Evolutionary conservation across 805 yeast species (phyloP).

Genomic region (Yamadazyma philogaea): DNA sequence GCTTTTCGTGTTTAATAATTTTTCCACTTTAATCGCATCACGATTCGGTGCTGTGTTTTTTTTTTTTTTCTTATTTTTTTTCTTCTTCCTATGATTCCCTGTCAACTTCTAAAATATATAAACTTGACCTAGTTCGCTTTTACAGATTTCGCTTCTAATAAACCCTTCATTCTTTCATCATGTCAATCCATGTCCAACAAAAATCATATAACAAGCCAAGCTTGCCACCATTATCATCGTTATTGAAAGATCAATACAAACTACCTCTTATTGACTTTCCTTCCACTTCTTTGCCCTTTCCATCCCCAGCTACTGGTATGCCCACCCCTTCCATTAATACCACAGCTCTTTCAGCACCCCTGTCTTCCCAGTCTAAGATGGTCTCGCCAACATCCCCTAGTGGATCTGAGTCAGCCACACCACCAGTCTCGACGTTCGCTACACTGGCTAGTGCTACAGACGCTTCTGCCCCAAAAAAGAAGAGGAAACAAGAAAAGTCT

Average conservation of each 20-base stretch:
- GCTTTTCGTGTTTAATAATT: slow-evolving; percentile 4
- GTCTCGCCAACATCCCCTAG: not conserved
- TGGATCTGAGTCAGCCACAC: not conserved
- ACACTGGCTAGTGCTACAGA: slow-evolving; percentile 6
- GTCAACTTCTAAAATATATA: slow-evolving; percentile 3
- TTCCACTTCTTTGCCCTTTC: not conserved
- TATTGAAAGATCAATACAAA: slow-evolving; percentile 20
- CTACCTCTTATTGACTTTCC: slow-evolving; percentile 12
- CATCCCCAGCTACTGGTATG: slow-evolving; percentile 7
- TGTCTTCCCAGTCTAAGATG: slow-evolving; percentile 3
- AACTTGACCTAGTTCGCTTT: slow-evolving; percentile 1
- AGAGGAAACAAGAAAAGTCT: slow-evolving; percentile 23
- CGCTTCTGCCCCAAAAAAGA: slow-evolving; percentile 8
- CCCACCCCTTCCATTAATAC: slow-evolving; percentile 1
- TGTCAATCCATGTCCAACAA: slow-evolving; percentile 24
- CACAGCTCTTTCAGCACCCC: slow-evolving; percentile 7
- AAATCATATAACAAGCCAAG: slow-evolving; percentile 30
- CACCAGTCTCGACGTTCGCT: slow-evolving; percentile 3
- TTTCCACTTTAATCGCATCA: slow-evolving; percentile 7
- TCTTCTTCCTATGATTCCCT: not conserved
- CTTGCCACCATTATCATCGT: slow-evolving; percentile 41
- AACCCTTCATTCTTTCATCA: slow-evolving; percentile 2
- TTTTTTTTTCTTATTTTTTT: not conserved
- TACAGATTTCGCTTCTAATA: not conserved
- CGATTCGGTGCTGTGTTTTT: slow-evolving; percentile 1